These are phyloP conservation scores for Lachancea meyersii DNA, from an alignment of 805 yeast genomes.

Conservation along the genomic window DNA sequence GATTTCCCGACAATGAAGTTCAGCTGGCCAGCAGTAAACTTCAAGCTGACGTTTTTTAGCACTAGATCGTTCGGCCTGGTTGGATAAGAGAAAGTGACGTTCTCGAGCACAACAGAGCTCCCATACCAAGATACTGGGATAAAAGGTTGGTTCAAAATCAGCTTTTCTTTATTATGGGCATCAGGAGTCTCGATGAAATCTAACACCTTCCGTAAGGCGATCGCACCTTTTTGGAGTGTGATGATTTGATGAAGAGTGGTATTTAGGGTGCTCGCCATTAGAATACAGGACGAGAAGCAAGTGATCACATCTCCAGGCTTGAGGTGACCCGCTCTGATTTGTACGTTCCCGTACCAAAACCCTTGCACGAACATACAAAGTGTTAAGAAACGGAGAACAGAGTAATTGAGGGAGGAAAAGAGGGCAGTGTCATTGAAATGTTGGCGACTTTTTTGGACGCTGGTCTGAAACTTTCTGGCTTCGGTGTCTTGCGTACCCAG, in stretches of 20 bases:
- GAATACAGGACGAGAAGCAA: constrained; percentile 74
- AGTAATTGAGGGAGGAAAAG: constrained; percentile 47
- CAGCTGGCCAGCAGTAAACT: constrained; percentile 40
- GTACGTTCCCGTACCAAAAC: constrained; percentile 80
- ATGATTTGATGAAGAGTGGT: constrained; percentile 52
- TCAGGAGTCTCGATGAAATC: constrained; percentile 31
- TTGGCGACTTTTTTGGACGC: constrained; percentile 29
- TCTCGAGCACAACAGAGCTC: constrained; percentile 39
- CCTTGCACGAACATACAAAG: constrained; percentile 82
- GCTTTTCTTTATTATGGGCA: background rate
- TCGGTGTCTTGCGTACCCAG: constrained; percentile 56
- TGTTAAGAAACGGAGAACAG: constrained; percentile 49
- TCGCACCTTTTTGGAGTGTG: constrained; percentile 62
- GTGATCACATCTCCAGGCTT: constrained; percentile 64
- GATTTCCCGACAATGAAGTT: constrained; percentile 78
- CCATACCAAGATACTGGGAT: constrained; percentile 1
- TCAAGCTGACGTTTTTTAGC: constrained; percentile 42
- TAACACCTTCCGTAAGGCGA: constrained; percentile 52
- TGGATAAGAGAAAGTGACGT: constrained; percentile 61
- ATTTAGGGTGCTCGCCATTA: constrained; percentile 58
- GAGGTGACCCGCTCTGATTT: constrained; percentile 48
- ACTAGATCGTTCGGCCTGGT: constrained; percentile 44
- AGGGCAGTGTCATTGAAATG: constrained; percentile 42
- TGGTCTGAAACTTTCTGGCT: constrained; percentile 33
- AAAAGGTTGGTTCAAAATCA: background rate